phyloP scores from a whole-genome alignment of 352 stramenopile genomes.

The Phytophthora capsici region DNA sequence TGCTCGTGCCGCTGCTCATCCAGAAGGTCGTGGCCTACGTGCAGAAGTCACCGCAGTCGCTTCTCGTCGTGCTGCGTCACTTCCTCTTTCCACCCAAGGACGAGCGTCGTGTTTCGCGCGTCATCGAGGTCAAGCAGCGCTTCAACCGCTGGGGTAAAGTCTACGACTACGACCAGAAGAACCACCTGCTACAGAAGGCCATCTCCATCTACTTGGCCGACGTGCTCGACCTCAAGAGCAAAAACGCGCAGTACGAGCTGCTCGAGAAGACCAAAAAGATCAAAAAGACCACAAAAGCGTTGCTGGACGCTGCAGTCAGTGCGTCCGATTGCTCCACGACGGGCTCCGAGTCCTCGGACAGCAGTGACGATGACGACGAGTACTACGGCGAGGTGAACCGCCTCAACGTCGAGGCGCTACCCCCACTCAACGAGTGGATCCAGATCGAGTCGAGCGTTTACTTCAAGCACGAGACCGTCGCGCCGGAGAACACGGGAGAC shows the following conservation, averaged over 20 bases:
- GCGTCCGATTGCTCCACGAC: constrained; percentile 35
- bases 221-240: constrained; percentile 45
- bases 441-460: constrained; percentile 45
- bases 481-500: constrained; percentile 27
- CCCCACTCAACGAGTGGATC: constrained; percentile 53
- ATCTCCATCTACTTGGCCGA: constrained; percentile 55
- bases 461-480: constrained; percentile 55
- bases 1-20: constrained; percentile 60
- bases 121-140: constrained; percentile 48
- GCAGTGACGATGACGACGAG: constrained; percentile 29
- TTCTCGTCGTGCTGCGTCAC: constrained; percentile 25
- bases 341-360: constrained; percentile 28
- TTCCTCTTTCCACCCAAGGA: constrained; percentile 23
- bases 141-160: constrained; percentile 48
- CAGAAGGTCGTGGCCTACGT: constrained; percentile 44
- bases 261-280: constrained; percentile 43
- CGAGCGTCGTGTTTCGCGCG: constrained; percentile 32
- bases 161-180: constrained; percentile 51
- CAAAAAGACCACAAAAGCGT: constrained; percentile 14
- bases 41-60: constrained; percentile 26
- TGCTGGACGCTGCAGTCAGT: constrained; percentile 12
- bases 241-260: constrained; percentile 55
- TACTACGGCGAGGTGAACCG: constrained; percentile 43
- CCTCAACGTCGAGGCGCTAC: constrained; percentile 48
- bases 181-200: constrained; percentile 62